These are phyloP conservation scores for Populus ilicifolia DNA, from an alignment of 345 rosid species.

Conservation along the genomic window DNA sequence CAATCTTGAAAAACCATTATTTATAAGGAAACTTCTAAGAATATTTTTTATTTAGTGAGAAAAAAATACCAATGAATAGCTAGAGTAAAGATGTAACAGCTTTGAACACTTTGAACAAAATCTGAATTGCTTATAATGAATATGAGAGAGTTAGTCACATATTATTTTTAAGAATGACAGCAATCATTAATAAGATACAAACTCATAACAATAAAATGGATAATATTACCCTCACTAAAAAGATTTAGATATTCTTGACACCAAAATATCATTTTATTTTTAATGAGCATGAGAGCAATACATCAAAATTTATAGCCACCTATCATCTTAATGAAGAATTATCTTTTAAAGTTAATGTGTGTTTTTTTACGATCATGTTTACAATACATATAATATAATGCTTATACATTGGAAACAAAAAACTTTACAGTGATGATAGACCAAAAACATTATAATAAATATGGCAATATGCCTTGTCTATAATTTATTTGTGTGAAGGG, in stretches of 20 bases:
- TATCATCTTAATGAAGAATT: too few species aligned
- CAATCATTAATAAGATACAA: background rate
- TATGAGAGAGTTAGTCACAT: background rate
- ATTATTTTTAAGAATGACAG: background rate
- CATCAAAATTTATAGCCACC: too few species aligned
- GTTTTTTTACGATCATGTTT: too few species aligned
- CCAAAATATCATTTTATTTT: background rate
- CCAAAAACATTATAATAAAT: too few species aligned
- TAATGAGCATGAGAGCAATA: too few species aligned
- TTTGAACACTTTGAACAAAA: background rate
- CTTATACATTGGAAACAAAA: too few species aligned
- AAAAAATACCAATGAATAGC: background rate
- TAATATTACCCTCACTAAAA: background rate
- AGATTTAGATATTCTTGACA: rapidly evolving
- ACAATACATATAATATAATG: too few species aligned
- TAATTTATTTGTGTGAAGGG: too few species aligned
- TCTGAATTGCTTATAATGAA: background rate
- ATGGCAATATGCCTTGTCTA: too few species aligned
- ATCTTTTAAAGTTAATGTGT: too few species aligned
- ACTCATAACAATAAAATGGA: background rate
- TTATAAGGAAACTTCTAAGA: background rate
- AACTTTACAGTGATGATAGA: too few species aligned
- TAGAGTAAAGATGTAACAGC: background rate
- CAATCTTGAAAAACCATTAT: background rate
- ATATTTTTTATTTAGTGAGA: background rate